A percentile compares a stretch with the other conserved stretches of the same genome.
Evolutionary conservation across 2,329 filamentous ascomycete species (phyloP).

Genomic region (Clathrospora elynae): DNA sequence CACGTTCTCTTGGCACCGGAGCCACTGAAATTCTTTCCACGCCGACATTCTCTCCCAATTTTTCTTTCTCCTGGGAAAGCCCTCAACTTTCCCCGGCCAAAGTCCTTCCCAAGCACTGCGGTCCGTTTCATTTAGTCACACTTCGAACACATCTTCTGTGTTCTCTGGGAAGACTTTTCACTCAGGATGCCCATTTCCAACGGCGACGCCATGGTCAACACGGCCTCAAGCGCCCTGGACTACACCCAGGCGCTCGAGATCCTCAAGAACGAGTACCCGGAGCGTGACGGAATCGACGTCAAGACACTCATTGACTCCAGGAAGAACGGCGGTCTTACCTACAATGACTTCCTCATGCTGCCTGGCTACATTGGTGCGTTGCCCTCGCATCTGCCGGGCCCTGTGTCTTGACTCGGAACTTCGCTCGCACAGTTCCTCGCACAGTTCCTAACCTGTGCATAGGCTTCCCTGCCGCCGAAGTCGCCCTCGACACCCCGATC

Average conservation of each 20-base stretch:
- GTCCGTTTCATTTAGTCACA: conserved; percentile 40
- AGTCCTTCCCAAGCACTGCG: conserved; percentile 37
- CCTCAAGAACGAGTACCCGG: conserved; percentile 75
- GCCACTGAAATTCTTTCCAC: conserved; percentile 33
- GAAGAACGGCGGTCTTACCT: conserved; percentile 91
- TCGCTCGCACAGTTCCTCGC: neutral
- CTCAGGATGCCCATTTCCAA: conserved; percentile 73
- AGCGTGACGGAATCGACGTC: conserved; percentile 84
- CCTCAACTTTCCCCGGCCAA: conserved; percentile 63
- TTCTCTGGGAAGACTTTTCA: conserved; percentile 40
- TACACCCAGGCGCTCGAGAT: conserved; percentile 76
- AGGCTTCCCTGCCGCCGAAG: conserved; percentile 90
- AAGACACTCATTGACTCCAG: conserved; percentile 87
- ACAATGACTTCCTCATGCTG: conserved; percentile 97
- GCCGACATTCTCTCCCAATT: conserved; percentile 20
- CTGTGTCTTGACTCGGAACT: neutral
- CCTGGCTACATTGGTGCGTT: conserved; percentile 86
- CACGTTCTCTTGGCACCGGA: conserved; percentile 17
- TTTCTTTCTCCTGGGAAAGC: conserved; percentile 56
- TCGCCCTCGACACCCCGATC: conserved; percentile 85
- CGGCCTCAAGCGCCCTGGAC: conserved; percentile 67
- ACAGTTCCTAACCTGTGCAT: conserved; percentile 12
- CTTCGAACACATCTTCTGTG: conserved; percentile 26
- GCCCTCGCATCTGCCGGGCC: conserved; percentile 11
- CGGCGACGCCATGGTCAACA: conserved; percentile 62